Base-by-base conservation (phyloP, 2,329 filamentous ascomycete genomes). In the Botrytis deweyae region DNA sequence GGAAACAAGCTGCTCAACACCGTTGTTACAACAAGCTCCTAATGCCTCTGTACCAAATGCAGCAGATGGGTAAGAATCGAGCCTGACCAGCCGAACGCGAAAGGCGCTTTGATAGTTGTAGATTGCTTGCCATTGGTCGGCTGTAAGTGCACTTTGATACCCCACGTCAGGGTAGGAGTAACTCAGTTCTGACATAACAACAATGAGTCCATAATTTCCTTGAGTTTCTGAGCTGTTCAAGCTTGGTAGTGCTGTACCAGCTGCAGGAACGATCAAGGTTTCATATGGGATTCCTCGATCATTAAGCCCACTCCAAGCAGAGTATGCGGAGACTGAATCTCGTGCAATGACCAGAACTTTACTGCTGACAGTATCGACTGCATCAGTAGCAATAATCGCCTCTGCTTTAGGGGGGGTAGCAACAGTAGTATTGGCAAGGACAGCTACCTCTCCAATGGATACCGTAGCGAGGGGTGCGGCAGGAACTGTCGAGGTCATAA, bases 211-310 rank as follows among this genome's bases (percentile, higher is more conserved):
- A 77, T 86, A 90, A 80, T 88, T 89, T 75, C 88, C 88, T 67
- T 83, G 80, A 3, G 81, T 83, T 6, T 81, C 82, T 18, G 73
- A 72, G 22, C 83, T 82, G 77, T 86, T 89, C 58, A 90, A 83
- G 0, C 81, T 74, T 0, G 88, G 88, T 46, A 91, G 83, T 29
- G 82, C 75, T 18, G 83, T 81, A 25, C 88, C 89, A 10, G 78
- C 78, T 76, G 87, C 83, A 7, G 88, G 87, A 38, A 91, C 87
- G 29, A 86, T 77, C 16, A 89, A 77, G 6, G 85, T 83, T 76
- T 89, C 82, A 78, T 85, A 90, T 2, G 88, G 88, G 75, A 91
- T 90, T 59, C 88, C 88, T 77, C 90, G 90, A 74, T 84, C 88
- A 76, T 88, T 86, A 8, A 90, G 83, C 36, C 88, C 88, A 22